Conservation (phyloP, 2,329 filamentous ascomycete genomes). For the Hymenoscyphus salicellus region DNA sequence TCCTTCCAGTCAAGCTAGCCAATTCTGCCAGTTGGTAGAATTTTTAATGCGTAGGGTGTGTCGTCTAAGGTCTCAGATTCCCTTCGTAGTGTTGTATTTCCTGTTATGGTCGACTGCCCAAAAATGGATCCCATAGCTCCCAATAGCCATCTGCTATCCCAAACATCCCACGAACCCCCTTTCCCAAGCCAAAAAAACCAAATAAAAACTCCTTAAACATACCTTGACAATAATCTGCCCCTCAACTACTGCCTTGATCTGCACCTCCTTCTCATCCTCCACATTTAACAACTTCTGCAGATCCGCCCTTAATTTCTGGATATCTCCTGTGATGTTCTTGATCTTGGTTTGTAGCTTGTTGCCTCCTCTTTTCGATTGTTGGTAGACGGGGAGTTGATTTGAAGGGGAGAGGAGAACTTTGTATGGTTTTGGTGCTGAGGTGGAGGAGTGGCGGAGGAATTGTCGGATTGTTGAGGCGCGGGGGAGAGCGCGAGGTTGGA, state of each 20-base stretch:
- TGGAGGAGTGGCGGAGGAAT: conserved; percentile 27
- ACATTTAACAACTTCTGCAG: conserved; percentile 57
- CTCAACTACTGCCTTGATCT: conserved; percentile 52
- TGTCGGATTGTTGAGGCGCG: conserved; percentile 29
- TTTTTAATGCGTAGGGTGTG: no score
- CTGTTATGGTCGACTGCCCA: not conserved
- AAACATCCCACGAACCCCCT: not conserved
- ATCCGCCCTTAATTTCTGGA: conserved; percentile 60
- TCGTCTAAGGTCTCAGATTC: not conserved
- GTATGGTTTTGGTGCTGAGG: conserved; percentile 24
- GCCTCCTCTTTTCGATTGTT: conserved; percentile 68
- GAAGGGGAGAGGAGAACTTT: conserved; percentile 68
- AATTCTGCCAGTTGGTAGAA: no score
- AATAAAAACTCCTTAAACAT: conserved; percentile 16
- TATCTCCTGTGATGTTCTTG: conserved; percentile 75
- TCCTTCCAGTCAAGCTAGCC: no score
- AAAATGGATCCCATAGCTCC: not conserved
- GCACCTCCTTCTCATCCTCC: conserved; percentile 44
- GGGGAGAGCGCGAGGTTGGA: conserved; percentile 34
- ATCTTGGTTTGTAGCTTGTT: conserved; percentile 72
- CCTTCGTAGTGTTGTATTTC: no score
- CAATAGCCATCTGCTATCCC: not conserved
- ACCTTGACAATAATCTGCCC: conserved; percentile 75
- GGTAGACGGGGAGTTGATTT: conserved; percentile 74
- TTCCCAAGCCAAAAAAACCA: not conserved